Evolutionary conservation across 495 filamentous ascomycete genomes (phyloP), one percentile per base, ranked within the genome.

Genomic region (Antarctomyces pellizariae): DNA sequence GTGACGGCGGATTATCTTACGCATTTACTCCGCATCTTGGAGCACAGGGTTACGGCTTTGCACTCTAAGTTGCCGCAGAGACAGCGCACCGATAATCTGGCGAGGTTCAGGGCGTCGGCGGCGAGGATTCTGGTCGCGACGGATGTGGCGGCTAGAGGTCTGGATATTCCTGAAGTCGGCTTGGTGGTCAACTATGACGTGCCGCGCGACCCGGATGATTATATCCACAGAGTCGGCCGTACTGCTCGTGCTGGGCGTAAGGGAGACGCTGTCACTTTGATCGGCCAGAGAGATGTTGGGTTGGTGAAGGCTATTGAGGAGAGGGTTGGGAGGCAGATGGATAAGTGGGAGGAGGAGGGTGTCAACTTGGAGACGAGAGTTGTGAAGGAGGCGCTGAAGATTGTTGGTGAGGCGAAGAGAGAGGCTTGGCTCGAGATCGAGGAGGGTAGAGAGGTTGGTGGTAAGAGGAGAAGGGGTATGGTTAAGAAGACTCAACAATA

Each of bases 171-270:
- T 0, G 73, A 72, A 33, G 89, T 95, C 1, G 71, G 63, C 28
- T 48, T 95, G 7, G 84, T 99, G 5, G 53, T 99, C 26, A 95
- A 99, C 45, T 95, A 77, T 43, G 89, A 95, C 41, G 67, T 99
- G 10, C 86, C 86, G 1, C 68, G 84, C 2, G 79, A 93, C 44
- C 82, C 86, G 18, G 86, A 93, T 45, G 89, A 92, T 45, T 99
- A 95, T 39, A 78, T 99, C 33, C 86, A 99, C 49, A 72, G 86
- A 12, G 83, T 91, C 29, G 86, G 86, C 41, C 72, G 86, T 40
- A 99, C 86, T 7, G 86, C 89, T 5, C 66, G 86, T 58, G 86
- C 86, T 4, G 86, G 89, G 0, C 60, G 75, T 22, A 53, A 48
- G 14, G 86, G 86, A 42, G 70, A 78, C 31, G 69, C 72, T 2